These are phyloP conservation scores for Carex arenaria DNA, from an alignment of 202 grass and related monocot species.

Conservation along the genomic window DNA sequence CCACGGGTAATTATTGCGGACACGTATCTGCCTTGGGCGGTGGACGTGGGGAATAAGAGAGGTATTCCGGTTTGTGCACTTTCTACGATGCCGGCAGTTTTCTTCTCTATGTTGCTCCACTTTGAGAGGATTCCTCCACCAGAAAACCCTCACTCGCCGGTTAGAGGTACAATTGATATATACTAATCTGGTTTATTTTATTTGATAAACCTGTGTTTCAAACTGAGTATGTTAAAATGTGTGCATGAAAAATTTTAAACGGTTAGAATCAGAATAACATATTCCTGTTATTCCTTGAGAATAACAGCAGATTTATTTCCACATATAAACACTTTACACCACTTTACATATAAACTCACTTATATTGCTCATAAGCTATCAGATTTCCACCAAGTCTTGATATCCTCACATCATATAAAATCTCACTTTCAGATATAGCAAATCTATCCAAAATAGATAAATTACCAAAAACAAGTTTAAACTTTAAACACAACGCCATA, in stretches of 20 bases:
- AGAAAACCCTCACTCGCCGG: not conserved
- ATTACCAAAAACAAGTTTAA: not conserved
- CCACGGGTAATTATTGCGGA: constrained; percentile 46
- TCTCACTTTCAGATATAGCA: not conserved
- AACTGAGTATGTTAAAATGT: no score
- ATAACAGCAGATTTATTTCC: no score
- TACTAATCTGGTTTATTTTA: not conserved
- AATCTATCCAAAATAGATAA: not conserved
- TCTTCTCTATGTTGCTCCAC: constrained; percentile 38
- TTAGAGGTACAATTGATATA: constrained; percentile 30
- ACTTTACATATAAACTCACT: no score
- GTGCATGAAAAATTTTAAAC: no score
- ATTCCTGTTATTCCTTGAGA: no score
- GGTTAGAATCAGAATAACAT: no score
- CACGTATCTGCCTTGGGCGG: constrained; percentile 46
- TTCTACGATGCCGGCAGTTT: constrained; percentile 45
- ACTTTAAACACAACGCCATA: not conserved
- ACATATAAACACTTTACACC: no score
- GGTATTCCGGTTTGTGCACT: constrained; percentile 55
- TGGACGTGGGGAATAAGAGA: constrained; percentile 26
- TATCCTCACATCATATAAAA: not conserved
- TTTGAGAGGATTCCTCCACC: constrained; percentile 19
- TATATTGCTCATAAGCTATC: not conserved
- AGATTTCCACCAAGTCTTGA: not conserved
- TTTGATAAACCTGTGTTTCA: not conserved